Conservation (phyloP, 2,329 filamentous ascomycete genomes). For the Alternaria conjuncta region DNA sequence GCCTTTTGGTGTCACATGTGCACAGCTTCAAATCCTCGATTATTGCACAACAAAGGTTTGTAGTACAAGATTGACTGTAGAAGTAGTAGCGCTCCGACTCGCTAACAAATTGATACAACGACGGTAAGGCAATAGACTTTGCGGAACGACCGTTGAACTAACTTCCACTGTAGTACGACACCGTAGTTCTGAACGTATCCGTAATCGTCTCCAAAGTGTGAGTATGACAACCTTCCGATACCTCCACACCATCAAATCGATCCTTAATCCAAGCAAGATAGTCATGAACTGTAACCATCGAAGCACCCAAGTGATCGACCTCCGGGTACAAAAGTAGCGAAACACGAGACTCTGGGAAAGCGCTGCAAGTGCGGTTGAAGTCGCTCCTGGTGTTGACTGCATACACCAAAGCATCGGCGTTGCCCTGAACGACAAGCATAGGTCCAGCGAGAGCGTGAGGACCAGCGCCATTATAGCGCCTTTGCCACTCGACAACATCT, state of each 20-base stretch:
- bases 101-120: fast-evolving
- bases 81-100: background rate
- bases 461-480: background rate
- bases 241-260: background rate
- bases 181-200: background rate
- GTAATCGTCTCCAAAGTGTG: background rate
- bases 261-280: background rate
- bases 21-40: background rate
- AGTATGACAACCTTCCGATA: background rate
- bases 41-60: background rate
- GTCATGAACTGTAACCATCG: background rate
- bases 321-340: background rate
- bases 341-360: background rate
- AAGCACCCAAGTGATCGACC: background rate
- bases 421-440: background rate
- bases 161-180: background rate
- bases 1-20: background rate
- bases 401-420: background rate
- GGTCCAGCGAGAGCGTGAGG: background rate
- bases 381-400: background rate
- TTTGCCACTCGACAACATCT: background rate
- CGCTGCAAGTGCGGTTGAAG: background rate
- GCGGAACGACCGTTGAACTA: background rate
- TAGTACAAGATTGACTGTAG: fast-evolving
- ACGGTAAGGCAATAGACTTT: fast-evolving